Evolutionary conservation across 2,329 filamentous ascomycete genomes (phyloP), one percentile per base, ranked within the genome.

Genomic region (Colletotrichum tamarilloi): DNA sequence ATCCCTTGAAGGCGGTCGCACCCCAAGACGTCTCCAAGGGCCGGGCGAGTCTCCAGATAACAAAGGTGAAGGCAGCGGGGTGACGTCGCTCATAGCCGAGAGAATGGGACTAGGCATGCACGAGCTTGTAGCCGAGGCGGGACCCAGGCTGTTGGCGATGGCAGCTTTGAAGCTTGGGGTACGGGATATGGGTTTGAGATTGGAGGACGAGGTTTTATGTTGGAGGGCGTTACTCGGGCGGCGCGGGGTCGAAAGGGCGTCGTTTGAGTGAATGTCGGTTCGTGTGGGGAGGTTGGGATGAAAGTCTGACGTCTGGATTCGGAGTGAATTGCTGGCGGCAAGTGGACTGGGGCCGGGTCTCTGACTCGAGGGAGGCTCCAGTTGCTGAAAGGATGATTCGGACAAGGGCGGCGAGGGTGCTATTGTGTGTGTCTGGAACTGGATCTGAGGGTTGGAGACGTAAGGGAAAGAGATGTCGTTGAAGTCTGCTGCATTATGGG

Each of bases 61-160:
- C 58, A 95, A 86, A 4, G 94, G 94, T 26, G 94, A 96, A 3
- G 94, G 94, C 42, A 97, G 84, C 68, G 94, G 94, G 4, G 94
- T 96, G 75, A 97, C 85, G 80, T 95, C 92, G 74, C 92, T 91
- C 90, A 95, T 92, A 58, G 93, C 93, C 72, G 91, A 89, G 67
- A 95, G 90, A 75, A 93, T 89, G 4, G 93, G 93, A 68, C 93
- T 95, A 7, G 93, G 90, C n/a, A 93, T 87, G 35, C 88, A 85
- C 4, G 93, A 95, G 77, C 89, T 92, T 14, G 92, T 87, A 1
- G 91, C 86, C 49, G 89, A 91, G 19, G 82, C 79, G 32, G 85
- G 81, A 55, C 87, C 85, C 42, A 90, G 83, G 73, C 84, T 84
- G 78, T 84, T 86, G 57, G 84, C 81, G 22, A 90, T 81, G 59